Evolutionary conservation across 2,329 filamentous ascomycete species (phyloP), one percentile per base, ranked within the genome.

Genomic region (Pezicula radicicola): DNA sequence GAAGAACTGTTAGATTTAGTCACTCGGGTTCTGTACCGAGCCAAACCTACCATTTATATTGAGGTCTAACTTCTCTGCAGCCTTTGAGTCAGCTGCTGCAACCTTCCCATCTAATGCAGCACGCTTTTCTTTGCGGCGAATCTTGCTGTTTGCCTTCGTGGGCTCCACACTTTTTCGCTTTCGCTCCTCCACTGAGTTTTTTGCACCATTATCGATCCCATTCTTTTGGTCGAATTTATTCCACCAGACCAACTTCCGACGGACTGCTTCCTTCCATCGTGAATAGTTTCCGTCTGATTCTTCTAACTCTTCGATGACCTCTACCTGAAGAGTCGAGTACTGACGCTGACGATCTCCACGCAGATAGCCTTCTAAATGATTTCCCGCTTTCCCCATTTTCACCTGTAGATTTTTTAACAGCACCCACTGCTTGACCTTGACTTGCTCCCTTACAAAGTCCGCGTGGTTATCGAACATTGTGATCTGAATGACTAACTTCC

Each of bases 381-480:
- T 65, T 25, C 67, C 72, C 44, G 77, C 75, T 46, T 65, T 72
- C 12, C 79, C 79, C 18, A 70, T 71, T 56, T 86, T 89, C 56
- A 91, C 76, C 18, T 86, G 86, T 3, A 96, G 76, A 61, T 97
- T 96, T 19, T 74, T 77, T 6, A 97, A 68, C 4, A 70, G 70
- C 2, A 96, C 71, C 75, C 87, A 85, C 21, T 83, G 73, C 3
- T 81, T 80, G n/a, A 72, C 67, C 2, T 75, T 70, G 25, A 94
- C 71, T 6, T 81, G 67, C 1, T 76, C 63, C 15, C 75, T 76
- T n/a, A 86, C 77, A 56, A 73, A 81, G 1, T 65, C 60, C 1
- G 84, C 81, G 66, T 96, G 88, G 0, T 81, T 80, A 13, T 86
- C 83, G 66, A 77, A 95, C 27, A 88, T 76, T 27, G 83, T 87